These are phyloP conservation scores for Crucibulum laeve DNA, from an alignment of 768 basidiomycete species.

Conservation along the genomic window DNA sequence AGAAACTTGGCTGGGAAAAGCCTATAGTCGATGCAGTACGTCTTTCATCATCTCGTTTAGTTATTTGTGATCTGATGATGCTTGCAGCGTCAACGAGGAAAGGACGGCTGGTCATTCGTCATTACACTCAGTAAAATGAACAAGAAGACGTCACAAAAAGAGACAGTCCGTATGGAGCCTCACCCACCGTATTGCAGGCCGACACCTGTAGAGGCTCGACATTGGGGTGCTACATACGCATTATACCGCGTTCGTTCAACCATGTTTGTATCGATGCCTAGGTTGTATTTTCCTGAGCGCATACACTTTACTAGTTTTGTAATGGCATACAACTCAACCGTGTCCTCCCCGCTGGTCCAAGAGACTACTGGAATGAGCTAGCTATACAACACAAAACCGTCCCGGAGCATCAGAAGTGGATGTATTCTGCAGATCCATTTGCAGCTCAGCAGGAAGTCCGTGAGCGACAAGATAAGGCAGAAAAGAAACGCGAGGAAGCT, in stretches of 20 bases:
- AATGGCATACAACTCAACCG: conserved; percentile 71
- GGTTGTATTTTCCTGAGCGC: conserved; percentile 16
- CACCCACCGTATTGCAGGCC: conserved; percentile 64
- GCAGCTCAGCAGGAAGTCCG: conserved; percentile 64
- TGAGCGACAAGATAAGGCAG: conserved; percentile 56
- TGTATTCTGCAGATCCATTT: conserved; percentile 88
- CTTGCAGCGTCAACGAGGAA: conserved; percentile 39
- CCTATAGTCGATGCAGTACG: conserved; percentile 73
- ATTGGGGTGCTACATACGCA: conserved; percentile 88
- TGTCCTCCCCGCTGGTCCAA: conserved; percentile 77
- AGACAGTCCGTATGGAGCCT: conserved; percentile 69
- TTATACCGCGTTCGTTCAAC: conserved; percentile 71
- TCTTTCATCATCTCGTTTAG: conserved; percentile 10
- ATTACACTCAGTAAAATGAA: conserved; percentile 65
- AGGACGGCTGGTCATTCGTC: conserved; percentile 55
- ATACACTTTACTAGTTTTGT: conserved; percentile 50
- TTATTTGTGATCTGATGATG: conserved; percentile 6
- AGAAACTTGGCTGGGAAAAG: conserved; percentile 87
- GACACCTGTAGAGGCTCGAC: conserved; percentile 78
- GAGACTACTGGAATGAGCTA: conserved; percentile 84
- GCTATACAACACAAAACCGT: conserved; percentile 63
- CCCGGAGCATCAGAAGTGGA: conserved; percentile 75
- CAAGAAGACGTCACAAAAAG: conserved; percentile 66
- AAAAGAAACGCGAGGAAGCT: conserved; percentile 38
- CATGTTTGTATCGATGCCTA: conserved; percentile 7